These are phyloP conservation scores for Tremella fuciformis DNA, from an alignment of 768 basidiomycete species.

Conservation along the genomic window DNA sequence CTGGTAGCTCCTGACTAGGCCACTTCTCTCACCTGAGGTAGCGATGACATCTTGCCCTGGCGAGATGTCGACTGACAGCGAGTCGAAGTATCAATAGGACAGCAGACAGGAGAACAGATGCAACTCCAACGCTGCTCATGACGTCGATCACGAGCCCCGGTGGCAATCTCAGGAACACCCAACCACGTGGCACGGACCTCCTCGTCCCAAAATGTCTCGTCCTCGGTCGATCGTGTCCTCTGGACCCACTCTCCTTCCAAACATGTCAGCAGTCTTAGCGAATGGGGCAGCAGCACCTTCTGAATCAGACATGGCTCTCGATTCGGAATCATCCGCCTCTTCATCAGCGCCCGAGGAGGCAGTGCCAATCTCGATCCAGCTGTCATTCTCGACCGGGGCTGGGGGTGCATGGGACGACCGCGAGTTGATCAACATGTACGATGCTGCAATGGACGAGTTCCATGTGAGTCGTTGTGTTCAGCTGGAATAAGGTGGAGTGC, in stretches of 20 bases:
- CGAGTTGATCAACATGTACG: slow-evolving; percentile 44
- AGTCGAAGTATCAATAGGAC: not conserved
- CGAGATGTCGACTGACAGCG: not conserved
- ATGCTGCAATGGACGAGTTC: slow-evolving; percentile 49
- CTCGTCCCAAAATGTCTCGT: not conserved
- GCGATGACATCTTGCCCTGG: slow-evolving; percentile 25
- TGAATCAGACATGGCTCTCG: slow-evolving; percentile 3
- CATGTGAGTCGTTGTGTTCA: slow-evolving; percentile 25
- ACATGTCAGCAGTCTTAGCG: not conserved
- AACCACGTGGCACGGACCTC: slow-evolving; percentile 5
- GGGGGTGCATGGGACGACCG: slow-evolving; percentile 48
- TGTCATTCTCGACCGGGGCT: slow-evolving; percentile 15
- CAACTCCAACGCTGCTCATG: slow-evolving; percentile 1
- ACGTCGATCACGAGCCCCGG: slow-evolving; percentile 10
- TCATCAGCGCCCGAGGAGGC: not conserved
- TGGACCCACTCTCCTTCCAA: not conserved
- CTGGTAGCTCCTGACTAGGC: not conserved
- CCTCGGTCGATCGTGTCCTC: not conserved
- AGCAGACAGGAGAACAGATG: not conserved
- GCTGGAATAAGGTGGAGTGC: too few species aligned
- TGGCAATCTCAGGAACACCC: not conserved
- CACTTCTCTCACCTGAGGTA: slow-evolving; percentile 34
- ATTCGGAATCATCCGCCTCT: not conserved
- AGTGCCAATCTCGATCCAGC: slow-evolving; percentile 8
- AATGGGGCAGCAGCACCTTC: not conserved